phyloP scores from a whole-genome alignment of 768 basidiomycete species.

The Chiua virens region DNA sequence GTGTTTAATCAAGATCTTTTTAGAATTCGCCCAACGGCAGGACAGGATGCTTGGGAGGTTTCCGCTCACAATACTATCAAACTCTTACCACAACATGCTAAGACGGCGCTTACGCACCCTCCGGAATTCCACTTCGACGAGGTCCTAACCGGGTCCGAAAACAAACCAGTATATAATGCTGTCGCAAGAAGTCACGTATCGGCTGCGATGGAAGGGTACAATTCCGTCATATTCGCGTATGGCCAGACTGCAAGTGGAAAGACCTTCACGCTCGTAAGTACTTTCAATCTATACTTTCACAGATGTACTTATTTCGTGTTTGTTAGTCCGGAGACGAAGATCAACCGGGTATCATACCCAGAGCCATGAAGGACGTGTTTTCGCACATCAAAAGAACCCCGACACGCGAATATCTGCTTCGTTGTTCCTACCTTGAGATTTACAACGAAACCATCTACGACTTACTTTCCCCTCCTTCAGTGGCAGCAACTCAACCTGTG shows the following conservation, averaged over 20 bases:
- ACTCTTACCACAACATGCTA: constrained; percentile 56
- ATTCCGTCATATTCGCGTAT: constrained; percentile 93
- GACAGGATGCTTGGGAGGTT: constrained; percentile 56
- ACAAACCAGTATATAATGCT: constrained; percentile 75
- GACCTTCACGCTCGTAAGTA: constrained; percentile 60
- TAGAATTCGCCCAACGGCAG: constrained; percentile 64
- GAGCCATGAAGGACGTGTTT: constrained; percentile 91
- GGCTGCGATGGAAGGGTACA: constrained; percentile 96
- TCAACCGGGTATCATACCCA: constrained; percentile 93
- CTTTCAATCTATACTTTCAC: constrained; percentile 31
- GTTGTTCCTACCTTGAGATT: constrained; percentile 95
- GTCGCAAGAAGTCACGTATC: constrained; percentile 78
- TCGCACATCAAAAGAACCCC: constrained; percentile 75
- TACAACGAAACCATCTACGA: constrained; percentile 93
- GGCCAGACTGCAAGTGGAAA: constrained; percentile 87
- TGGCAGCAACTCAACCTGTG: constrained; percentile 55
- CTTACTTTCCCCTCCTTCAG: constrained; percentile 71
- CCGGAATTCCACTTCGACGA: constrained; percentile 70
- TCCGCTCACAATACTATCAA: constrained; percentile 52
- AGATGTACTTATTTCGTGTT: constrained; percentile 6
- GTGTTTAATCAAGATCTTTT: constrained; percentile 2
- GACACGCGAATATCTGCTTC: constrained; percentile 85
- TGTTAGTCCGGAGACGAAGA: constrained; percentile 67
- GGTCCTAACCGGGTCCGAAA: constrained; percentile 74
- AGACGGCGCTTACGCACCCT: constrained; percentile 38